These are phyloP conservation scores for Kluyveromyces siamensis DNA, from an alignment of 805 yeast genomes.

Conservation along the genomic window DNA sequence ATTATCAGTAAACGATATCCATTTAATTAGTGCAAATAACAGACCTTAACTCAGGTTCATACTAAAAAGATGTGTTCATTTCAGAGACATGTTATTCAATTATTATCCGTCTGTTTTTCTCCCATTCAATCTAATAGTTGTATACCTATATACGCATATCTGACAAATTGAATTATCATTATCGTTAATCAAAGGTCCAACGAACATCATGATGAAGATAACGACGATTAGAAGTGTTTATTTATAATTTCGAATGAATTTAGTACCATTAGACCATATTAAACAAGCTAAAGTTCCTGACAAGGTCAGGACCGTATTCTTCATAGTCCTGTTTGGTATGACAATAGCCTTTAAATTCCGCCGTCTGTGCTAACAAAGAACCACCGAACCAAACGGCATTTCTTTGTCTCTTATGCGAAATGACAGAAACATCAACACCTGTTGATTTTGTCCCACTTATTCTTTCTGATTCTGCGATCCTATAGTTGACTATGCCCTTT, in stretches of 20 bases:
- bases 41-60: too few species aligned
- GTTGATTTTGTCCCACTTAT: conserved; percentile 68
- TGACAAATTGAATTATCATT: too few species aligned
- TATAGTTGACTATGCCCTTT: conserved; percentile 75
- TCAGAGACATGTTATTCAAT: background rate
- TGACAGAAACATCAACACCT: conserved; percentile 95
- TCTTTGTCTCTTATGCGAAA: conserved; percentile 93
- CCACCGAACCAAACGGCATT: conserved; percentile 99
- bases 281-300: conserved; percentile 91
- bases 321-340: conserved; percentile 96
- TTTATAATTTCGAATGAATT: background rate
- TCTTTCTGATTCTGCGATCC: conserved; percentile 75
- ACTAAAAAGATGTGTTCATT: too few species aligned
- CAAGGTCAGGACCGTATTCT: conserved; percentile 96
- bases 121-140: background rate
- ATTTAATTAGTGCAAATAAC: background rate
- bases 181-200: too few species aligned
- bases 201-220: too few species aligned
- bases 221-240: background rate
- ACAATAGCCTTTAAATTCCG: conserved; percentile 92
- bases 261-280: conserved; percentile 54
- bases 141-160: too few species aligned
- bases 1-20: background rate
- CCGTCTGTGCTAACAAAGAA: conserved; percentile 89
- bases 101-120: background rate